phyloP scores from a whole-genome alignment of 345 rosid genomes.

The Eucalyptus regnans region DNA sequence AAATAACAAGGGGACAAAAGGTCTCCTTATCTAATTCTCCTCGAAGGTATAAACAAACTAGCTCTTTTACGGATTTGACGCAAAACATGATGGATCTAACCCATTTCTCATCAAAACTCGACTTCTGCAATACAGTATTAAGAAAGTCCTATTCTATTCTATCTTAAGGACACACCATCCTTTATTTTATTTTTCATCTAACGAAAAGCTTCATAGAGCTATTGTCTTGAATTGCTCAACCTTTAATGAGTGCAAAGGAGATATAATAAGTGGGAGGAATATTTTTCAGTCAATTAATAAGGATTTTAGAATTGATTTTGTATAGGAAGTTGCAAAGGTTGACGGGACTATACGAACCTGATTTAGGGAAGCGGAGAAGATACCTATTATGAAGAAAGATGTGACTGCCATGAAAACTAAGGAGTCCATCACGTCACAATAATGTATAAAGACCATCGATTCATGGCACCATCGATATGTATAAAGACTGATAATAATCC shows the following conservation, averaged over 20 bases:
- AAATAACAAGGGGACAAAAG: neutral
- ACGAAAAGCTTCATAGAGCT: neutral
- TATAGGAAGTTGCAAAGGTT: neutral
- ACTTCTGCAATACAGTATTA: neutral
- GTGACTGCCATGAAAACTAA: neutral
- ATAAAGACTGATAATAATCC: neutral
- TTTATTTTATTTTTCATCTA: neutral
- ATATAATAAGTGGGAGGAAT: no score
- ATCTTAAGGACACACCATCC: neutral
- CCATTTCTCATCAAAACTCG: neutral
- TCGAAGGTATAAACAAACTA: neutral
- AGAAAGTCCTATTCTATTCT: neutral
- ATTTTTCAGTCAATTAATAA: neutral
- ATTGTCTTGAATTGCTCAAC: neutral
- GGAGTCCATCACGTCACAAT: neutral
- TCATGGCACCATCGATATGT: neutral
- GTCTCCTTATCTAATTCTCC: neutral
- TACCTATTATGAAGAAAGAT: neutral
- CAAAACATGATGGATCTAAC: neutral
- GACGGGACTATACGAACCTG: neutral
- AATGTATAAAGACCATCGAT: rapidly evolving
- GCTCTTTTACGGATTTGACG: neutral
- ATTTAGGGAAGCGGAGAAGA: neutral
- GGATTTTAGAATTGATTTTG: neutral
- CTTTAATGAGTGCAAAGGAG: neutral